Evolutionary conservation across 177 flowering plant species (phyloP), one percentile per base, ranked within the genome.

Genomic region (Tripterygium wilfordii): DNA sequence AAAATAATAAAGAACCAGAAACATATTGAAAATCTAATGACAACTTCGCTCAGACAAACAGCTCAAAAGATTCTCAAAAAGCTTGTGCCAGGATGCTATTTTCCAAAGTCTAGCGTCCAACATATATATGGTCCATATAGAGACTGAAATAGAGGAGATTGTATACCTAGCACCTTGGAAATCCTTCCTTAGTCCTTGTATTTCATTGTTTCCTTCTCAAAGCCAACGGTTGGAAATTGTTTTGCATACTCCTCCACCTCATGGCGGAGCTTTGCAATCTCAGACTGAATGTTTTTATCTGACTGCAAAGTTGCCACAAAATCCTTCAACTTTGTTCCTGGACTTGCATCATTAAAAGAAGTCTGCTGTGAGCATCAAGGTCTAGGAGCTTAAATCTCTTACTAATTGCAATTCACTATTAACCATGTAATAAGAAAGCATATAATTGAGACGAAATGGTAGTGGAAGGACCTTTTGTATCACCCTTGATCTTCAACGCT

Each of bases 301-400:
- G 80, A 74, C 44, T 75, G 68, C 75, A 87, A 54, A 28, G 89
- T 64, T 46, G 74, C 71, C 58, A 87, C 55, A 41, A 89, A 94
- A 65, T 94, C 99, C 76, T 89, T 87, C 75, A 94, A 64, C 71
- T 94, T 94, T 47, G 95, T 76, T 23, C 98, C 99, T 92, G 80
- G 21, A 36, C 35, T 30, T 15, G 38, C 23, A 57, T 2, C 18
- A 23, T 3, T 4, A 26, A 5, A 20, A 22, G 1, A 40, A 40
- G 15, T 10, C 4, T 21, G 6, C 22, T 29, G 38, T 42, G 17
- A 42, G 26, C 44, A 40, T 40, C n/a, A n/a, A n/a, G n/a, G n/a
- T n/a, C n/a, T n/a, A n/a, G n/a, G n/a, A n/a, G n/a, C n/a, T n/a
- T n/a, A n/a, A n/a, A n/a, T n/a, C n/a, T n/a, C n/a, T n/a, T n/a